Evolutionary conservation across 1,284 basidiomycete genomes (phyloP).

Genomic region (Leccinum cinnamomeum): DNA sequence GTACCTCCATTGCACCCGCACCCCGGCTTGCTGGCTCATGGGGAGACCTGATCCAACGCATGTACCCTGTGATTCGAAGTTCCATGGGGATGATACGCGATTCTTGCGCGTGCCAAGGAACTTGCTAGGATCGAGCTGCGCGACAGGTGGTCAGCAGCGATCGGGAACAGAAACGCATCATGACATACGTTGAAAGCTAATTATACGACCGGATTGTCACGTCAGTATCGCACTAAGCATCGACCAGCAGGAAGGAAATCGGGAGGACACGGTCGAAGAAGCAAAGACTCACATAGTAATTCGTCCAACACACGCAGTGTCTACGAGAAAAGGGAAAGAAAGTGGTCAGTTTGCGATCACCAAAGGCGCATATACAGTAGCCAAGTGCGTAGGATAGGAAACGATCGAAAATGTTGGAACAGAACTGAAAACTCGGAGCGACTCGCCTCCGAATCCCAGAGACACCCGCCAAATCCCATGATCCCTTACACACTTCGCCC

Average conservation of each 20-base stretch:
- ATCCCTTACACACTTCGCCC: too few relatives aligned
- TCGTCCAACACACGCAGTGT: too few relatives aligned
- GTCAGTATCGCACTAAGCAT: conserved; percentile 1
- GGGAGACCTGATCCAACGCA: conserved; percentile 5
- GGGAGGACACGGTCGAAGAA: not conserved
- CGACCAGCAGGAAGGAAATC: not conserved
- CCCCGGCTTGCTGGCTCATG: too few relatives aligned
- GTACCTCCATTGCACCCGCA: too few relatives aligned
- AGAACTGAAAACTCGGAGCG: too few relatives aligned
- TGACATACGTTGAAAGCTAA: conserved; percentile 28
- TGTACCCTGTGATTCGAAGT: conserved; percentile 47
- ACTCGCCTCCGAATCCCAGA: too few relatives aligned
- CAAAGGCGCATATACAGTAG: too few relatives aligned
- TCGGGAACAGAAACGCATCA: not conserved
- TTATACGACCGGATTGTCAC: not conserved
- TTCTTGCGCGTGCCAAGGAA: conserved; percentile 15
- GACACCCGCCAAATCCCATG: too few relatives aligned
- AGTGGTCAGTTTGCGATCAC: too few relatives aligned
- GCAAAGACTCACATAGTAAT: conserved; percentile 39
- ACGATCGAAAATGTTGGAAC: too few relatives aligned
- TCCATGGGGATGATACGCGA: conserved; percentile 44
- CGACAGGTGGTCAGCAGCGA: not conserved
- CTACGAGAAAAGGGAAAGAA: too few relatives aligned
- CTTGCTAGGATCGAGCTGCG: conserved; percentile 28
- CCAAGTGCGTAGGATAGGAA: too few relatives aligned